Conservation (phyloP, 192 early-diverging fungal genomes). For the Coemansia umbellata region DNA sequence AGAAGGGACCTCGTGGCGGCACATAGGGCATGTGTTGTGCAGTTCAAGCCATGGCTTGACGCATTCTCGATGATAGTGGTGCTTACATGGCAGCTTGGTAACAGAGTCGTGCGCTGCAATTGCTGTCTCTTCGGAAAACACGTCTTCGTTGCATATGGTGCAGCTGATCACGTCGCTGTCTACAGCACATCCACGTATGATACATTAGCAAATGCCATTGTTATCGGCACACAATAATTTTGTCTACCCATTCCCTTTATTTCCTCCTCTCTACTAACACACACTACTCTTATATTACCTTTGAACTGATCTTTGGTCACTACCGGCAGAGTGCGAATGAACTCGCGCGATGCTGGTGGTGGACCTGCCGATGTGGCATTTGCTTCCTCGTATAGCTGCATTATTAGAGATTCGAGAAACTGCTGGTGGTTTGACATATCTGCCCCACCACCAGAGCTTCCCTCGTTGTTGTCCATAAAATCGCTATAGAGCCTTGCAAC, state of each 20-base stretch:
- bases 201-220: neutral
- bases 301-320: conserved; percentile 9
- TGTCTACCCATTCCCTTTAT: too few species aligned
- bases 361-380: conserved; percentile 31
- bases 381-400: conserved; percentile 44
- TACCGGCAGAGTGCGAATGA: conserved; percentile 29
- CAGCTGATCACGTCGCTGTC: conserved; percentile 8
- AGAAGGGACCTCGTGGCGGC: conserved; percentile 42
- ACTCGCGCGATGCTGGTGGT: conserved; percentile 46
- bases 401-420: conserved; percentile 39
- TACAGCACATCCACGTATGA: conserved; percentile 4
- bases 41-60: conserved; percentile 49
- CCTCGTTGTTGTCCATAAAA: conserved; percentile 19
- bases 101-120: conserved; percentile 1
- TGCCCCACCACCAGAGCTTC: neutral
- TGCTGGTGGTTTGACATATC: conserved; percentile 28
- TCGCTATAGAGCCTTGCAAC: conserved; percentile 42
- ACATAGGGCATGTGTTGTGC: conserved; percentile 53
- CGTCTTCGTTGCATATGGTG: conserved; percentile 31
- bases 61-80: conserved; percentile 35
- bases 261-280: neutral
- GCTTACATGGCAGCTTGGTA: conserved; percentile 36
- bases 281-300: conserved; percentile 17
- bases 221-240: too few species aligned
- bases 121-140: neutral